Evolutionary conservation across 768 basidiomycete species (phyloP), one percentile per base, ranked within the genome.

Genomic region (Strobilomyces confusus): DNA sequence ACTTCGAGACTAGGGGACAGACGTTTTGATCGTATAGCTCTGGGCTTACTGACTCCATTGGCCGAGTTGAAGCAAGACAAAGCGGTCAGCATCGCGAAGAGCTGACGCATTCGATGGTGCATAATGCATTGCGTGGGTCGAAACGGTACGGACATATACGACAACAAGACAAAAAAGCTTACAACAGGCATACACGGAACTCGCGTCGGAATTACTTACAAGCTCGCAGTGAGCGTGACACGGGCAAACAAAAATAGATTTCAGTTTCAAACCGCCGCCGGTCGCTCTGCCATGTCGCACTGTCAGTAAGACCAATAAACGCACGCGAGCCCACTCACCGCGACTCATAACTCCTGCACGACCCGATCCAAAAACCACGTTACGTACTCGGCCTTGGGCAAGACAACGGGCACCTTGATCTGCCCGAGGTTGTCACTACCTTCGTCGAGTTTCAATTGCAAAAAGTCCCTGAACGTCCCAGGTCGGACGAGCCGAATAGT

Each of bases 361-460:
- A 66, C 65, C 37, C 49, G 56, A 15, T 46, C 11, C 41, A 37
- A 38, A 20, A 66, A 46, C 64, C 64, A 66, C 13, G 46, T 23
- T 0, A 54, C 46, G 1, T 51, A 48, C 3, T 20, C 30, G 15
- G 32, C 9, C 23, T 64, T 53, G 26, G 55, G 56, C 7, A n/a
- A 65, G n/a, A n/a, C 55, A 14, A 65, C 55, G 0, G 60, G 65
- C 29, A 63, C 54, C 9, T 66, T 66, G 38, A 63, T 38, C 38
- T 63, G 58, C 12, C 58, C 61, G 1, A 55, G 9, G 14, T 22
- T 48, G 0, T 48, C 26, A 3, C 49, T 47, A 2, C 52, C 46
- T 36, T 51, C 49, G 32, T 67, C 59, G 6, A 51, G 44, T 19
- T 47, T 66, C 36, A 52, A 34, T 23, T 53, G 57, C n/a, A 54